Evolutionary conservation across 116 monocot species (phyloP).

Genomic region (Iris pallida): DNA sequence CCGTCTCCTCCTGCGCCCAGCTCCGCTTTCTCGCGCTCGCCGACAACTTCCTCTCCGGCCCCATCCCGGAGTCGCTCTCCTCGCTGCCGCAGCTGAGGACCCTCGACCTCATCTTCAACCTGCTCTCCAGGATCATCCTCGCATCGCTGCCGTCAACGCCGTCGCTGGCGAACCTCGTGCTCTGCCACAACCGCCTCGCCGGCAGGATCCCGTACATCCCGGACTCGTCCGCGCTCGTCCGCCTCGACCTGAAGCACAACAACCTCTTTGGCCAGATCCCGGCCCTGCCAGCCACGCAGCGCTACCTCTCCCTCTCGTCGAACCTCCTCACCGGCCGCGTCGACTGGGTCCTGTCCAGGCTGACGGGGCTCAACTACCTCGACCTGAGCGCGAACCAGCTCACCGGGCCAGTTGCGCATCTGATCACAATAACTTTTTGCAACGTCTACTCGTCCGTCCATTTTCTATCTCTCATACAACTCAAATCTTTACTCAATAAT

Average conservation of each 20-base stretch:
- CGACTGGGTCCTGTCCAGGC: constrained; percentile 16
- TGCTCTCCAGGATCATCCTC: constrained; percentile 36
- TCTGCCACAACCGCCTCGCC: too few species aligned
- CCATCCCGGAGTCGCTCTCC: constrained; percentile 19
- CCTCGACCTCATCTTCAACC: constrained; percentile 50
- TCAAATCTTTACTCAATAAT: too few species aligned
- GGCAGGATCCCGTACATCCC: too few species aligned
- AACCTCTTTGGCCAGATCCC: too few species aligned
- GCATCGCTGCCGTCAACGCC: background rate
- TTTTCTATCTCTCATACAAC: too few species aligned
- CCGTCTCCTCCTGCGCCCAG: constrained; percentile 21
- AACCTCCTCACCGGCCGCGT: constrained; percentile 41
- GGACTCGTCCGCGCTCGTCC: too few species aligned
- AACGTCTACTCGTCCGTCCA: too few species aligned
- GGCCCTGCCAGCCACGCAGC: background rate
- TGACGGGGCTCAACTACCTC: constrained; percentile 45
- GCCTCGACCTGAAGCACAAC: too few species aligned
- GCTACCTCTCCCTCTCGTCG: constrained; percentile 43
- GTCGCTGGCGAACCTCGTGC: constrained; percentile 39
- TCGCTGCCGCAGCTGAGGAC: constrained; percentile 26
- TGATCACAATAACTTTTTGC: too few species aligned
- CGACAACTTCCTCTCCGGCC: constrained; percentile 49
- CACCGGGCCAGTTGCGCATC: constrained; percentile 23
- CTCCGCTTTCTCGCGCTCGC: constrained; percentile 44
- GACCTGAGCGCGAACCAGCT: constrained; percentile 34